Percentiles rank a stretch among this genome's conserved stretches.
Conservation (phyloP, 208 protist species). For the Trypanosoma conorhini region DNA sequence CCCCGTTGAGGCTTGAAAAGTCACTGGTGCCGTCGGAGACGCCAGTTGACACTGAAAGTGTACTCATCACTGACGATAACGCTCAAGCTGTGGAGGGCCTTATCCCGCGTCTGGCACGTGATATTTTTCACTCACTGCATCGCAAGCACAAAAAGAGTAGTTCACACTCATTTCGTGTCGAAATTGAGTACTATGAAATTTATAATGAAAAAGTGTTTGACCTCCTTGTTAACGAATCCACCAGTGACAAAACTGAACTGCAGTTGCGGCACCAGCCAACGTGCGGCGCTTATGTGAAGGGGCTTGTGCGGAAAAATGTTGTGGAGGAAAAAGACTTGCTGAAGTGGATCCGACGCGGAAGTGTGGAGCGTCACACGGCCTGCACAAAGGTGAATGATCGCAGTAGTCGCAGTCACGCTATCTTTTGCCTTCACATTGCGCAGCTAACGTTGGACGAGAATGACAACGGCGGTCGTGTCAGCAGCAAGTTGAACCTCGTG, state of each 20-base stretch:
- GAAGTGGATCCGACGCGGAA: constrained; percentile 66
- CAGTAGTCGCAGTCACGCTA: constrained; percentile 96
- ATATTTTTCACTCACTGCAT: constrained; percentile 88
- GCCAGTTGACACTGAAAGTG: background rate
- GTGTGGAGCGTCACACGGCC: constrained; percentile 70
- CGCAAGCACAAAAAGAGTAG: constrained; percentile 67
- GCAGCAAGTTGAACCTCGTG: constrained; percentile 88
- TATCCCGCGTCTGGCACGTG: constrained; percentile 70
- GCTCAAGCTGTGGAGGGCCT: constrained; percentile 42
- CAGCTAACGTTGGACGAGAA: constrained; percentile 38
- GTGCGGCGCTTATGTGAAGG: constrained; percentile 79
- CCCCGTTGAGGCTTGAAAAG: background rate
- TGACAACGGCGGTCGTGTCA: constrained; percentile 46
- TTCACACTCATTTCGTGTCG: constrained; percentile 72
- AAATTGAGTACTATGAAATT: constrained; percentile 88
- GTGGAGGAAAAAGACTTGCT: constrained; percentile 65
- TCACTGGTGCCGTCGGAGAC: background rate
- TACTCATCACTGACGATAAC: background rate
- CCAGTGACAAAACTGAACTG: constrained; percentile 43
- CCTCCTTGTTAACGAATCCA: constrained; percentile 63
- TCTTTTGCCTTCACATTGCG: constrained; percentile 92
- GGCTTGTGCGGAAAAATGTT: constrained; percentile 53
- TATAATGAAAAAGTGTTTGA: constrained; percentile 94
- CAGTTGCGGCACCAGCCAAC: constrained; percentile 69
- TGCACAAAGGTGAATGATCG: constrained; percentile 96